Percentiles rank a stretch among this genome's conserved stretches.
phyloP scores from a whole-genome alignment of 2,329 filamentous ascomycete genomes.

The Neonectria coccinea region DNA sequence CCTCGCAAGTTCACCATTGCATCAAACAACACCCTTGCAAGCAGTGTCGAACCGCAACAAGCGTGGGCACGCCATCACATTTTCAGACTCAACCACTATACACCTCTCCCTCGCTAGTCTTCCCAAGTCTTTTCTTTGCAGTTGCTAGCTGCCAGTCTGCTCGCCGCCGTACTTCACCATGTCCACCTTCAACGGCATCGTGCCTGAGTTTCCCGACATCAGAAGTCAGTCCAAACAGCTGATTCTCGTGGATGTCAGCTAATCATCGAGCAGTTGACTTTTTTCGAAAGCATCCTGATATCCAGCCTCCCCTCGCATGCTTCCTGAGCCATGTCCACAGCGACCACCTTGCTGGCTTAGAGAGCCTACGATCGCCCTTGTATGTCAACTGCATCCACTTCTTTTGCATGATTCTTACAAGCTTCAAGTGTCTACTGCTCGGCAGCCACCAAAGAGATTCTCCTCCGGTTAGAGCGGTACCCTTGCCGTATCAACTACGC shows the following conservation, averaged over 20 bases:
- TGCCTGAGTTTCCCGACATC: conserved; percentile 84
- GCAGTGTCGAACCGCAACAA: background rate
- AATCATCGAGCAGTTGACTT: conserved; percentile 74
- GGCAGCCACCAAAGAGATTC: conserved; percentile 81
- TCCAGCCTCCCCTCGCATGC: conserved; percentile 77
- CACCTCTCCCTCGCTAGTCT: too few species aligned
- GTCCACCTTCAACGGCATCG: conserved; percentile 81
- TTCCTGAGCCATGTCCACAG: conserved; percentile 95
- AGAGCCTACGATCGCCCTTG: conserved; percentile 81
- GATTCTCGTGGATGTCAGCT: background rate
- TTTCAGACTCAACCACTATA: background rate
- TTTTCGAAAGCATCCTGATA: conserved; percentile 71
- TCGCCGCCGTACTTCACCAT: conserved; percentile 55
- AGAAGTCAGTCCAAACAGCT: conserved; percentile 60
- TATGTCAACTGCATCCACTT: conserved; percentile 45
- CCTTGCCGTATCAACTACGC: conserved; percentile 85
- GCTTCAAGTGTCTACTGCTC: conserved; percentile 82
- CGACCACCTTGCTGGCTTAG: conserved; percentile 86
- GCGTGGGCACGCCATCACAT: background rate
- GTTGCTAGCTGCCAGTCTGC: background rate
- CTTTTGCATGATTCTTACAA: background rate
- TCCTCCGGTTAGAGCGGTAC: conserved; percentile 83
- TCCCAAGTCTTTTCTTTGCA: background rate
- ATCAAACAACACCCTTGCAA: background rate
- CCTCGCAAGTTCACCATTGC: background rate